Evolutionary conservation across 1,284 basidiomycete genomes (phyloP), one percentile per base, ranked within the genome.

Genomic region (Sphagnurus paluster): DNA sequence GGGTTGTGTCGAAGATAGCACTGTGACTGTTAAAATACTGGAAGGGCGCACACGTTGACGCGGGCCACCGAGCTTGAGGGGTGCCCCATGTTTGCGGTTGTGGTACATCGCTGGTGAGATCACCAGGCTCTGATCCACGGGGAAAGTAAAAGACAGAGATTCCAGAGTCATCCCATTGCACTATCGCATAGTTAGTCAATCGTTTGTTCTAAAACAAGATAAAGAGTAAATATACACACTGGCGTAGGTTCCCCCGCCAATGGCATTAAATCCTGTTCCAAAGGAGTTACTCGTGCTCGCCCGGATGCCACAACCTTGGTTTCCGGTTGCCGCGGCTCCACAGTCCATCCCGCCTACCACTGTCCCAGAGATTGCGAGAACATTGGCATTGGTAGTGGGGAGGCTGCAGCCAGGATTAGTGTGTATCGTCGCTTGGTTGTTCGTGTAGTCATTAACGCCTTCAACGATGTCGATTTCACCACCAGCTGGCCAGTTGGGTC

Each of bases 391-490:
- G 13, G 72, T 61, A 8, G 74, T 75, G 41, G 84, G 54, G 21
- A 90, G 66, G 4, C 68, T 74, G 64, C 91, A 93, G 8, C 90
- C 90, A 19, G 77, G 65, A 52, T 76, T 76, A 6, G 88, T 90
- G 60, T 92, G 90, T 40, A 93, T 74, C 10, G 90, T 90, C 25
- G 82, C 83, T 64, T 91, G 89, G 63, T 92, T 88, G 55, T 81
- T 77, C 23, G 80, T 86, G 61, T 88, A 86, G 55, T 88, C 79
- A 59, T 90, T 81, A 13, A 88, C 81, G 16, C 84, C 88, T 67
- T 94, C 93, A 20, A 93, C 72, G 49, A 93, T 91, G 65, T 94
- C 92, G 35, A 94, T 92, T 68, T 94, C 90, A 32, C 90, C 90
- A 11, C 63, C 68, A 25, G 55, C 50, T 5, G 90, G 90, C 90